Conservation (phyloP, 306 rosid species). For the Sicyos edulis region DNA sequence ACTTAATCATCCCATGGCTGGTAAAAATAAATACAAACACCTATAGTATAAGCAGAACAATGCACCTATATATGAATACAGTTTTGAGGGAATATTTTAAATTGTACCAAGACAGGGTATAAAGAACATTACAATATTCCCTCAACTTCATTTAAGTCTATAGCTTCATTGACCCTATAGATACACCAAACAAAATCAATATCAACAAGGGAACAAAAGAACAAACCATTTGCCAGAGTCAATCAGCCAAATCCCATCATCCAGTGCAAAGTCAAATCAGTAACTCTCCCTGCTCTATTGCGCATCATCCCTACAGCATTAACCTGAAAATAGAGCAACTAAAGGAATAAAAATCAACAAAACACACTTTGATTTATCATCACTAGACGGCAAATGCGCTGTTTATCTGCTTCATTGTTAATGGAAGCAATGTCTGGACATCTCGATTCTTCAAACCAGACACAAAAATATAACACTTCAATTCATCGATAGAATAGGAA, state of each 20-base stretch:
- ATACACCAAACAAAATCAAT: slow-evolving; percentile 2
- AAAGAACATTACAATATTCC: slow-evolving; percentile 49
- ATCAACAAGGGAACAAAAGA: not conserved
- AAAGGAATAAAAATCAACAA: no score
- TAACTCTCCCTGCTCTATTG: slow-evolving; percentile 21
- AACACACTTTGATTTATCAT: slow-evolving; percentile 49
- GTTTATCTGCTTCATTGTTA: slow-evolving; percentile 59
- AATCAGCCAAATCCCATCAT: slow-evolving; percentile 75
- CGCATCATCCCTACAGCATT: no score
- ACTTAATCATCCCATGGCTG: not conserved
- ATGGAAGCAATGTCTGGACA: slow-evolving; percentile 61
- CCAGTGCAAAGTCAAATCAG: slow-evolving; percentile 63
- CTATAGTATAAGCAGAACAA: not conserved
- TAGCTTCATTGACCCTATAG: slow-evolving; percentile 60
- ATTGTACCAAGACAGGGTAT: not conserved
- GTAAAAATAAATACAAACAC: no score
- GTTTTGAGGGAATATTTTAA: not conserved
- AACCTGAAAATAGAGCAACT: no score
- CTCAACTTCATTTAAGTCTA: slow-evolving; percentile 57
- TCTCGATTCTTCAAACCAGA: slow-evolving; percentile 58
- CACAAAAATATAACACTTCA: not conserved
- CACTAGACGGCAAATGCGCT: slow-evolving; percentile 45
- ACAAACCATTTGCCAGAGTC: slow-evolving; percentile 73
- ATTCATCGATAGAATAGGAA: not conserved
- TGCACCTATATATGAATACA: not conserved